Evolutionary conservation across 2,329 filamentous ascomycete genomes (phyloP).

Genomic region (Lizonia empirigonia): DNA sequence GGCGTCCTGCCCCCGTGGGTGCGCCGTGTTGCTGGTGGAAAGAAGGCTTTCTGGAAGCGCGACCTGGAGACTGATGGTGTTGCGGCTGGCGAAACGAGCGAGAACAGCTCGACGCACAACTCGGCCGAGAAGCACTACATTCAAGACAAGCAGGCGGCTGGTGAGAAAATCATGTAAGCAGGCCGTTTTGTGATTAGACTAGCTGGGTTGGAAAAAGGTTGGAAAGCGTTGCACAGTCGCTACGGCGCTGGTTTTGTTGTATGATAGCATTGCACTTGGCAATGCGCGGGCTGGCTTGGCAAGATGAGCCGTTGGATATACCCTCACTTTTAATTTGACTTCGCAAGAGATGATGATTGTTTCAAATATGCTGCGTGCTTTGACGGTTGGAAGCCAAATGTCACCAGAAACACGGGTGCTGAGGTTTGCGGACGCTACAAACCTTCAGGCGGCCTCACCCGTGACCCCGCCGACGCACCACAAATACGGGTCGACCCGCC

Average conservation of each 20-base stretch:
- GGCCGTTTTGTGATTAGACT: neutral
- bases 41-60: constrained; percentile 72
- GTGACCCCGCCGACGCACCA: constrained; percentile 1
- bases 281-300: neutral
- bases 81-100: constrained; percentile 30
- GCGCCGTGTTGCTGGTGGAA: constrained; percentile 65
- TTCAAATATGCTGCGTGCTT: neutral
- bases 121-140: constrained; percentile 32
- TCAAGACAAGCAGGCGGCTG: constrained; percentile 29
- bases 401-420: constrained; percentile 2
- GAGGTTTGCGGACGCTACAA: constrained; percentile 2
- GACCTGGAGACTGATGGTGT: constrained; percentile 37
- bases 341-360: neutral
- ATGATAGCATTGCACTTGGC: constrained; percentile 13
- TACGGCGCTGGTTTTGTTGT: constrained; percentile 11
- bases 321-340: constrained; percentile 17
- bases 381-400: neutral
- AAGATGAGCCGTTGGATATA: constrained; percentile 5
- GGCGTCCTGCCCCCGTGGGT: constrained; percentile 79
- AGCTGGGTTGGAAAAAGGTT: constrained; percentile 7
- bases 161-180: constrained; percentile 18
- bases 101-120: constrained; percentile 32
- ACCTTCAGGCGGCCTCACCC: constrained; percentile 9
- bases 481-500: neutral
- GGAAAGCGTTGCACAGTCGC: constrained; percentile 9